A percentile compares a stretch with the other conserved stretches of the same genome.
phyloP scores from a whole-genome alignment of 176 grass and related monocot species.

The Thinopyrum elongatum region DNA sequence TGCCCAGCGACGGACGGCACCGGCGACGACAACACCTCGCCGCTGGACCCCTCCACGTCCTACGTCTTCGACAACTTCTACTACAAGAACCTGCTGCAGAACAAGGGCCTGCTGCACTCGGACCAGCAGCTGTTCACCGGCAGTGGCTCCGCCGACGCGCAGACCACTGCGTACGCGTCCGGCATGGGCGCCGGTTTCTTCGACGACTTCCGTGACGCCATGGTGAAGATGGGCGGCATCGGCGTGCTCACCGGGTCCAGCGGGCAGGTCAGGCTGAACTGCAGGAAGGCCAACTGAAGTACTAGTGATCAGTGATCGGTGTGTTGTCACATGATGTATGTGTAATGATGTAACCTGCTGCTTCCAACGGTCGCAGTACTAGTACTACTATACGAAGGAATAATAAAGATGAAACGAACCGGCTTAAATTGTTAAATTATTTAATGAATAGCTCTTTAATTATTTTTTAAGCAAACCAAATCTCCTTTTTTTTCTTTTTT shows the following conservation, averaged over 20 bases:
- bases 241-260: conserved; percentile 50
- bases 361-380: no score
- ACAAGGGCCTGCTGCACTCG: conserved; percentile 75
- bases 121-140: conserved; percentile 74
- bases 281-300: conserved; percentile 64
- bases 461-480: no score
- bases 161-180: conserved; percentile 44
- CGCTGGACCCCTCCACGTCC: conserved; percentile 57
- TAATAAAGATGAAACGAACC: no score
- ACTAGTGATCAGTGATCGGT: no score
- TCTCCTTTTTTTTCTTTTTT: no score
- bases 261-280: conserved; percentile 63
- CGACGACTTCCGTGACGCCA: conserved; percentile 53
- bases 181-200: conserved; percentile 56
- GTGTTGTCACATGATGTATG: no score
- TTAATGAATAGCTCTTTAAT: no score
- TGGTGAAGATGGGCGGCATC: conserved; percentile 86
- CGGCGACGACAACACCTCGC: conserved; percentile 45
- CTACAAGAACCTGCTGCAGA: conserved; percentile 58
- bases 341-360: no score
- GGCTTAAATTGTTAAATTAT: no score
- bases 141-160: conserved; percentile 55
- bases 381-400: no score
- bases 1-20: conserved; percentile 20
- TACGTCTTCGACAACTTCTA: conserved; percentile 72